phyloP scores from a whole-genome alignment of 805 yeast genomes.

The Kuraishia capsulata region DNA sequence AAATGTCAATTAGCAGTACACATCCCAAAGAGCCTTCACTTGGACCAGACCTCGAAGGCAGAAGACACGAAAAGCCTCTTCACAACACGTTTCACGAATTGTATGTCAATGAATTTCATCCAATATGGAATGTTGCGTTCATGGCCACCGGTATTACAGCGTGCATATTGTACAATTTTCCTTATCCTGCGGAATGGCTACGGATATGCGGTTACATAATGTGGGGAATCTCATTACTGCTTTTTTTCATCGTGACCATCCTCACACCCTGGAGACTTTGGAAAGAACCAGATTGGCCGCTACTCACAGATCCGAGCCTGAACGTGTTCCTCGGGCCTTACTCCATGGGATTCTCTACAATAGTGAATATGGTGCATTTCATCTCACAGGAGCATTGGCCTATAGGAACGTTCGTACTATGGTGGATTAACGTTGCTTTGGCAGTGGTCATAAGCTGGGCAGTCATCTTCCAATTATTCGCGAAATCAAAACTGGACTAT shows the following conservation, averaged over 20 bases:
- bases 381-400: conserved; percentile 27
- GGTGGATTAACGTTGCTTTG: conserved; percentile 61
- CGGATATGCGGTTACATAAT: conserved; percentile 14
- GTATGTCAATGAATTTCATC: conserved; percentile 25
- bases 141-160: conserved; percentile 84
- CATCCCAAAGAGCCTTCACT: no score
- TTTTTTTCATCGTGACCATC: conserved; percentile 32
- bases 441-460: conserved; percentile 56
- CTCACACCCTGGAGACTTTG: conserved; percentile 32
- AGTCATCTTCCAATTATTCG: conserved; percentile 41
- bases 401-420: conserved; percentile 40
- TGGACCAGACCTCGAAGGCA: no score
- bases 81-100: no score
- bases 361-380: conserved; percentile 46
- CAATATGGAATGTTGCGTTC: conserved; percentile 60
- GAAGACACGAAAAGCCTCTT: no score
- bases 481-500: conserved; percentile 21
- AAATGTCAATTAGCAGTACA: no score
- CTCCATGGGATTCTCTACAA: conserved; percentile 71
- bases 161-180: conserved; percentile 51
- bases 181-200: conserved; percentile 22
- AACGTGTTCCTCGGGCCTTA: conserved; percentile 69
- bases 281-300: conserved; percentile 11
- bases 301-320: conserved; percentile 31
- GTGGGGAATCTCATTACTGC: conserved; percentile 47